Percentiles rank a stretch among this genome's conserved stretches.
These are phyloP conservation scores for Acacia crassicarpa DNA, from an alignment of 306 rosid species.

Conservation along the genomic window DNA sequence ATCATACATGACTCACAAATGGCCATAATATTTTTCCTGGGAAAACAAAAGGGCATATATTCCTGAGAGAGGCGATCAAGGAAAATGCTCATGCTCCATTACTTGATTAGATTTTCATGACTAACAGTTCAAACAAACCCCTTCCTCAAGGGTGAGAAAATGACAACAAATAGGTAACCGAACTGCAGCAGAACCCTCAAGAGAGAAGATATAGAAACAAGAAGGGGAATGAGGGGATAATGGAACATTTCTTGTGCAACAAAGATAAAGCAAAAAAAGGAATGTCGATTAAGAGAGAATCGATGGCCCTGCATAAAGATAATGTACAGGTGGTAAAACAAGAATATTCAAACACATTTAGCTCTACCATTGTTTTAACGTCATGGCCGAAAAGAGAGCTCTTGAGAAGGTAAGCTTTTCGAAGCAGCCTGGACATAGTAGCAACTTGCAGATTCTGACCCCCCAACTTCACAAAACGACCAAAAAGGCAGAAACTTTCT, in stretches of 20 bases:
- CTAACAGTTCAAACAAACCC: too few relatives aligned
- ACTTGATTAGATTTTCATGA: too few relatives aligned
- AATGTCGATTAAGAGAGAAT: not conserved
- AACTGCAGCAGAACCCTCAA: conserved; percentile 10
- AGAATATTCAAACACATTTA: not conserved
- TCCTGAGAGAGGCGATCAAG: too few relatives aligned
- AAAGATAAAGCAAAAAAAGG: not conserved
- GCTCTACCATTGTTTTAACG: conserved; percentile 35
- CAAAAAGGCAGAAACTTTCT: conserved; percentile 13
- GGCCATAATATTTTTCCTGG: not conserved
- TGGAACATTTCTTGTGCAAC: not conserved
- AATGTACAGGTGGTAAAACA: not conserved
- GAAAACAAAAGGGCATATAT: not conserved
- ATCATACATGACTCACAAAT: not conserved
- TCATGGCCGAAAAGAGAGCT: conserved; percentile 50
- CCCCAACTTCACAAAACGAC: conserved; percentile 1
- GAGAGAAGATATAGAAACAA: not conserved
- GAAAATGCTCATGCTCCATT: too few relatives aligned
- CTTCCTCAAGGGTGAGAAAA: too few relatives aligned
- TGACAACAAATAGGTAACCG: not conserved
- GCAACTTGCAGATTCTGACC: conserved; percentile 12
- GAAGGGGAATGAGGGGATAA: not conserved
- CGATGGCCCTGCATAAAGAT: not conserved
- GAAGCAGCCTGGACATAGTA: conserved; percentile 79
- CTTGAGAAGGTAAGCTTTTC: conserved; percentile 45